Conservation (phyloP, 441 rosid genomes). For the Raphanus hybrid region DNA sequence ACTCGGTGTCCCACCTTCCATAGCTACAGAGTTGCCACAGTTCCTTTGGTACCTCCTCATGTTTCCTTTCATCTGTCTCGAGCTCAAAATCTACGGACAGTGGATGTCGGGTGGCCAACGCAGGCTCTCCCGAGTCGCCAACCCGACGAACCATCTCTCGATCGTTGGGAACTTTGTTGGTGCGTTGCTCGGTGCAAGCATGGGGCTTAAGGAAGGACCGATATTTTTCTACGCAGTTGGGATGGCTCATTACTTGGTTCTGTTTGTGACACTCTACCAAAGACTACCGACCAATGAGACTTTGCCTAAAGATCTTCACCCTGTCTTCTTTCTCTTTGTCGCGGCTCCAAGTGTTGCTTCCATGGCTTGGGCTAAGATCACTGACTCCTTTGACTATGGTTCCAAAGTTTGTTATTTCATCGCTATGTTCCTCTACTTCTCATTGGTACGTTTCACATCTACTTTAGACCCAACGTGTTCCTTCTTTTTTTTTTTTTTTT, state of each 20-base stretch:
- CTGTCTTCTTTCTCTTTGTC: constrained; percentile 89
- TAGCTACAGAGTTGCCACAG: constrained; percentile 46
- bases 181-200: constrained; percentile 81
- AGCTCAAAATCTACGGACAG: constrained; percentile 95
- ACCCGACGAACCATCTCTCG: constrained; percentile 89
- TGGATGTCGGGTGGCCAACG: constrained; percentile 98
- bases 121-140: constrained; percentile 92
- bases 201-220: constrained; percentile 93
- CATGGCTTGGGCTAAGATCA: constrained; percentile 89
- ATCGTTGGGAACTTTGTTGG: constrained; percentile 93
- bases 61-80: constrained; percentile 75
- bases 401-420: constrained; percentile 84
- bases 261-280: constrained; percentile 93
- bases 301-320: constrained; percentile 92
- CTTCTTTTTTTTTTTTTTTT: not conserved
- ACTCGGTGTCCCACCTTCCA: constrained; percentile 71
- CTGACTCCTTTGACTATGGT: constrained; percentile 84
- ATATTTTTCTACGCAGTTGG: constrained; percentile 92
- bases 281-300: constrained; percentile 90
- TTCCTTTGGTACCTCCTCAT: constrained; percentile 82
- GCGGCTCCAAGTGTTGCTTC: constrained; percentile 97
- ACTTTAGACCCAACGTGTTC: not conserved
- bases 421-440: constrained; percentile 84
- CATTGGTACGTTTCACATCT: constrained; percentile 56
- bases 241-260: constrained; percentile 82